Evolutionary conservation across 2,329 filamentous ascomycete genomes (phyloP).

Genomic region (Botryosphaeria dothidea): DNA sequence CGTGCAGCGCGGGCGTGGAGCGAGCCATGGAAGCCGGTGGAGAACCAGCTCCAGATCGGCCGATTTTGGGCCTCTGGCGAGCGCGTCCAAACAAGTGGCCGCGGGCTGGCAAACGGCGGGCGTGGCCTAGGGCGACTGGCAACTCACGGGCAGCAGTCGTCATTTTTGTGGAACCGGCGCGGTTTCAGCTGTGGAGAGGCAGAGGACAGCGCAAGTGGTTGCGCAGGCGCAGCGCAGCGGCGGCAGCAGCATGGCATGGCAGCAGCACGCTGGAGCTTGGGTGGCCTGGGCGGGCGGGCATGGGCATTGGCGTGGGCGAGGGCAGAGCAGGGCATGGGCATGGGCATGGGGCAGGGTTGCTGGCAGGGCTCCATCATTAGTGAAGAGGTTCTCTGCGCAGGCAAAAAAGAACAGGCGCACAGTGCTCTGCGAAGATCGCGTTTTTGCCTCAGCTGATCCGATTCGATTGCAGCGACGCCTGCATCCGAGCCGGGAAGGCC

Average conservation of each 20-base stretch:
- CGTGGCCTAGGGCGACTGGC: not conserved
- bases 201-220: no score
- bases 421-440: not conserved
- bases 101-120: not conserved
- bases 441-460: slow-evolving; percentile 10
- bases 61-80: not conserved
- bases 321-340: not conserved
- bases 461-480: not conserved
- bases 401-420: not conserved
- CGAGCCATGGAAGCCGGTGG: slow-evolving; percentile 1
- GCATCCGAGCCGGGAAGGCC: not conserved
- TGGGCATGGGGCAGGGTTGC: not conserved
- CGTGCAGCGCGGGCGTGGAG: not conserved
- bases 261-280: not conserved
- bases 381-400: not conserved
- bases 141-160: slow-evolving; percentile 2
- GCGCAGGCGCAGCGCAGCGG: not conserved
- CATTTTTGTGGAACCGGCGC: slow-evolving; percentile 13
- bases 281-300: not conserved
- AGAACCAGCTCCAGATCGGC: slow-evolving; percentile 9
- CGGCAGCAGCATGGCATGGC: not conserved
- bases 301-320: not conserved
- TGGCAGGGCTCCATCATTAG: not conserved
- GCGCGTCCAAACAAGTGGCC: not conserved
- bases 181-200: slow-evolving; percentile 11